phyloP scores from a whole-genome alignment of 1,139 yeast species.

The Suhomyces terraborum region DNA sequence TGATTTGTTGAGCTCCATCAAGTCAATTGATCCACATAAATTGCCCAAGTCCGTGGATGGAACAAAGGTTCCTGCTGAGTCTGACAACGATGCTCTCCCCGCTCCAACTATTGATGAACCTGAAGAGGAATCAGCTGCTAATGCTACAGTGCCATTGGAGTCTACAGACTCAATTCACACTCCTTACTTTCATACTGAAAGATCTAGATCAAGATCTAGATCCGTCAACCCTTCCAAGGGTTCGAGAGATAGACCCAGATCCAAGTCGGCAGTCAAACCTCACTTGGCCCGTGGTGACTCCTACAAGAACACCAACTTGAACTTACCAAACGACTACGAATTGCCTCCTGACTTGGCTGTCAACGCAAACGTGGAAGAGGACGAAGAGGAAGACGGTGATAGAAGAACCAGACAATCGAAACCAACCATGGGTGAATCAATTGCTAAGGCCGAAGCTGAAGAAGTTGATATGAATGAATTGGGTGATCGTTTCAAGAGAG shows the following conservation, averaged over 20 bases:
- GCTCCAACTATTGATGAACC: background rate
- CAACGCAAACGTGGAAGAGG: slow-evolving; percentile 12
- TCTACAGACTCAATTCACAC: slow-evolving; percentile 37
- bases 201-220: slow-evolving; percentile 35
- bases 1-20: slow-evolving; percentile 37
- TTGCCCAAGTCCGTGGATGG: slow-evolving; percentile 27
- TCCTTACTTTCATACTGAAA: slow-evolving; percentile 47
- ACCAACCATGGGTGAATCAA: slow-evolving; percentile 54
- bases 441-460: slow-evolving; percentile 47
- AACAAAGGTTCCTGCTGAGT: background rate
- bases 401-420: slow-evolving; percentile 46
- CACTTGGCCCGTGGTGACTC: slow-evolving; percentile 71
- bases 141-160: background rate
- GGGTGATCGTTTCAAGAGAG: slow-evolving; percentile 31
- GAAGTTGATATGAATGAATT: slow-evolving; percentile 16
- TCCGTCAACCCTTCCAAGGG: slow-evolving; percentile 26
- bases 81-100: background rate
- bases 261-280: slow-evolving; percentile 43
- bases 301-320: slow-evolving; percentile 50
- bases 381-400: slow-evolving; percentile 32
- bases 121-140: background rate
- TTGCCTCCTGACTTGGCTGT: slow-evolving; percentile 43
- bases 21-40: slow-evolving; percentile 43
- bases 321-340: slow-evolving; percentile 46
- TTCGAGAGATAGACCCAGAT: slow-evolving; percentile 20